Evolutionary conservation across 225 moss, liverwort and hornwort species (phyloP), one percentile per base, ranked within the genome.

Genomic region (Rhytidiadelphus loreus): DNA sequence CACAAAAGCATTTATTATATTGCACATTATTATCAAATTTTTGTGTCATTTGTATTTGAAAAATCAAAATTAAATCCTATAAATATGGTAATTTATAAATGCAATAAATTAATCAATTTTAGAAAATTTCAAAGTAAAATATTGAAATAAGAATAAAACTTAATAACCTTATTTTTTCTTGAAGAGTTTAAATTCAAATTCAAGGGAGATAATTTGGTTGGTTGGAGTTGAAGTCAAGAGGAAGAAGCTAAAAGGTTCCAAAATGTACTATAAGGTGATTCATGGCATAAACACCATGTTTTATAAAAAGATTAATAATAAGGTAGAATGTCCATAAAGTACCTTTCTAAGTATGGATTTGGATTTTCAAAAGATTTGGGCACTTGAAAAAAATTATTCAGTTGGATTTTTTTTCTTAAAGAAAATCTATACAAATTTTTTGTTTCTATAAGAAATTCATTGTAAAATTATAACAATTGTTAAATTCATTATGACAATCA

Each of bases 201-300:
- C 1, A 25, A 8, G 25, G 25, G 2, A 13, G 5, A 41, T 41
- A 4, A 70, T 70, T 39, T 41, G 8, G 3, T 41, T 41, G 4
- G 41, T 70, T 39, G 70, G 13, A 41, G 0, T 41, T 70, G 41
- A 69, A 7, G 13, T 70, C 13, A 41, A 41, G 4, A 70, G 1
- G 4, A 70, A 70, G 25, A 70, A 70, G 14, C 24, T 41, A 24
- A 41, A 70, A 70, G 41, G 13, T 69, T 39, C 2, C 0, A 70
- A 4, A 6, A 73, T 46, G 11, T 0, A 0, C 0, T 46, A 17
- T 3, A 29, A 46, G 18, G 4, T 30, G 7, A 46, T 46, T 46
- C 3, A 9, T 73, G 7, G 46, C 11, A 6, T 30, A 72, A 29
- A 29, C 11, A 11, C 29, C 1, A 72, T 44, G 4, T 46, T 72